Conservation (phyloP, 257 asterid genomes). For the Gentiana straminea region DNA sequence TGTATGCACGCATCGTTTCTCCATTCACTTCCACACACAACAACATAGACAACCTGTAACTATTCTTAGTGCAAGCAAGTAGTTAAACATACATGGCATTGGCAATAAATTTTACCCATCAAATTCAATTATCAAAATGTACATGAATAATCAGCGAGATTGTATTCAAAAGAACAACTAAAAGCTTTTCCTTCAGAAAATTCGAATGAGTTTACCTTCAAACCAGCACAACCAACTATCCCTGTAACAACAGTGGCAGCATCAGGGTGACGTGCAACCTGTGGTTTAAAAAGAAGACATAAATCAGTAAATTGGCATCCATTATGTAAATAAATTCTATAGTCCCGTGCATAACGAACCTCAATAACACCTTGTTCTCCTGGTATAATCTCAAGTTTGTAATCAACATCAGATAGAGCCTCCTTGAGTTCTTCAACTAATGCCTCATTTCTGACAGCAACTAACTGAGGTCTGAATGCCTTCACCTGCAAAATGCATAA, state of each 20-base stretch:
- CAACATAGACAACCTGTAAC: too few species aligned
- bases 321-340: conserved; percentile 3
- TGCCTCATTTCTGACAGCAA: conserved; percentile 64
- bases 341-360: conserved; percentile 34
- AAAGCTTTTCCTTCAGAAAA: neutral
- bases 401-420: conserved; percentile 66
- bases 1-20: too few species aligned
- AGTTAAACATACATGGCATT: too few species aligned
- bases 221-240: conserved; percentile 97
- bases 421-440: conserved; percentile 71
- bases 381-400: conserved; percentile 88
- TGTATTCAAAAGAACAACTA: neutral
- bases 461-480: conserved; percentile 79
- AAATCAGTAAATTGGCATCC: conserved; percentile 5
- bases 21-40: too few species aligned
- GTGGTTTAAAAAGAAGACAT: conserved; percentile 13
- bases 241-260: conserved; percentile 94
- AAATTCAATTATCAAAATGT: too few species aligned
- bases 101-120: neutral
- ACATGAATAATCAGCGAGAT: neutral
- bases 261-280: conserved; percentile 98
- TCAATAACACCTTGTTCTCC: conserved; percentile 90
- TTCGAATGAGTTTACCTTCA: conserved; percentile 40
- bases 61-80: too few species aligned
- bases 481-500: conserved; percentile 43